These are phyloP conservation scores for Taiwanofungus camphoratus DNA, from an alignment of 1,284 basidiomycete genomes.

Conservation along the genomic window DNA sequence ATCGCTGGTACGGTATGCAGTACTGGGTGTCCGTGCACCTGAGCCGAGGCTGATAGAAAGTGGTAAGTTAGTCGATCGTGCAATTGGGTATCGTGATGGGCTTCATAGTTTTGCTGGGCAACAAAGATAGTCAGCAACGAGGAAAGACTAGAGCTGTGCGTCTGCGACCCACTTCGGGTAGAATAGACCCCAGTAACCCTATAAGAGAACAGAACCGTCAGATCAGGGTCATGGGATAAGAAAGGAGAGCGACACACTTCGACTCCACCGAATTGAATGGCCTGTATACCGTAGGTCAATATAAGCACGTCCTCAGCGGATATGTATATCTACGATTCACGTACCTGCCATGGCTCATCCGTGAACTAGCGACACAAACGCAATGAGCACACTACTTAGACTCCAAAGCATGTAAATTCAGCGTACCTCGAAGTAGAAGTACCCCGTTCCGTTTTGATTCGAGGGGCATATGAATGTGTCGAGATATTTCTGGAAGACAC, in stretches of 20 bases:
- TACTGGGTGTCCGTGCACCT: too few species aligned
- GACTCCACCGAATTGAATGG: slow-evolving; percentile 74
- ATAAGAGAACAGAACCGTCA: slow-evolving; percentile 13
- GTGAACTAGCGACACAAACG: slow-evolving; percentile 52
- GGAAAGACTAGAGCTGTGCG: not conserved
- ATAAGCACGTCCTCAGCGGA: slow-evolving; percentile 7
- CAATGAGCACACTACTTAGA: not conserved
- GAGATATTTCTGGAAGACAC: slow-evolving; percentile 48
- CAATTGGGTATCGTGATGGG: slow-evolving; percentile 26
- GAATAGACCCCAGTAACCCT: slow-evolving; percentile 60
- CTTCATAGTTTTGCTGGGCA: slow-evolving; percentile 30
- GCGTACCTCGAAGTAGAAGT: slow-evolving; percentile 78
- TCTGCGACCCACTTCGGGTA: slow-evolving; percentile 40
- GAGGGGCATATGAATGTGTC: slow-evolving; percentile 86
- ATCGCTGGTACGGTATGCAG: too few species aligned
- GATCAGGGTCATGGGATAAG: not conserved
- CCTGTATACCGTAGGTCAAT: slow-evolving; percentile 21
- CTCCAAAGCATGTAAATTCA: not conserved
- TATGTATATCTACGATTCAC: slow-evolving; percentile 9
- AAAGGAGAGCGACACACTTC: slow-evolving; percentile 41
- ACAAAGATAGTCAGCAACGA: slow-evolving; percentile 11
- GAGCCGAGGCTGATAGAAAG: too few species aligned
- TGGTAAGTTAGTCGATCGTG: slow-evolving; percentile 1
- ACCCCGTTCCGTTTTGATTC: slow-evolving; percentile 74
- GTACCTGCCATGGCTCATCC: slow-evolving; percentile 83